Conservation (phyloP, 2,329 filamentous ascomycete species). For the Akanthomyces dipterigenus region DNA sequence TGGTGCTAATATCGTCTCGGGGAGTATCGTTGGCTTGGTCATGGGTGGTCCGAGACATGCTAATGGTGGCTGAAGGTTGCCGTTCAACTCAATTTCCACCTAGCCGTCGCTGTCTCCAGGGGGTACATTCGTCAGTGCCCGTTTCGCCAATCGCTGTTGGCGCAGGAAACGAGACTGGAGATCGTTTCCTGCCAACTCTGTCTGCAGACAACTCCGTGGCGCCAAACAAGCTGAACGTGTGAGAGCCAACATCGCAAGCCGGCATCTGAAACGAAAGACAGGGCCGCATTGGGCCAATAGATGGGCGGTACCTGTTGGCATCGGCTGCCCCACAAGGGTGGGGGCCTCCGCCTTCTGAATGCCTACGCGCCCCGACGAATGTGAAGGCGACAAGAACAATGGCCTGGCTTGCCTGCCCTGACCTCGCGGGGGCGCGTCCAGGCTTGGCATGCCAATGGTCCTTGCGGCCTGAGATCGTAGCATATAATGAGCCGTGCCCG, state of each 20-base stretch:
- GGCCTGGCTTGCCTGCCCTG: neutral
- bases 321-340: conserved; percentile 2
- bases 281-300: conserved; percentile 3
- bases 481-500: conserved; percentile 4
- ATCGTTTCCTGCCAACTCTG: neutral
- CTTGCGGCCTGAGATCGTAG: neutral
- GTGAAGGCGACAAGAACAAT: conserved; percentile 1
- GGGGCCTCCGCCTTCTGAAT: conserved; percentile 7
- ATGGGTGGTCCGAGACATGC: neutral
- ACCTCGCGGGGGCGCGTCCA: neutral
- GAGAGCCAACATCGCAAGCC: neutral
- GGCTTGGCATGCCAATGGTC: neutral
- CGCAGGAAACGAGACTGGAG: neutral
- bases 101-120: neutral
- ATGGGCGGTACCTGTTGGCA: conserved; percentile 5
- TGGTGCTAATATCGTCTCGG: neutral
- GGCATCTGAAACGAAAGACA: conserved; percentile 1
- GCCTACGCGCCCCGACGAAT: conserved; percentile 4
- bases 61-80: neutral
- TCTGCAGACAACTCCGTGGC: neutral
- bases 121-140: neutral
- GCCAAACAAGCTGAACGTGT: neutral
- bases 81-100: neutral
- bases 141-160: neutral
- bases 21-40: neutral